Base-by-base conservation (phyloP, 306 rosid species). In the Parietaria judaica region DNA sequence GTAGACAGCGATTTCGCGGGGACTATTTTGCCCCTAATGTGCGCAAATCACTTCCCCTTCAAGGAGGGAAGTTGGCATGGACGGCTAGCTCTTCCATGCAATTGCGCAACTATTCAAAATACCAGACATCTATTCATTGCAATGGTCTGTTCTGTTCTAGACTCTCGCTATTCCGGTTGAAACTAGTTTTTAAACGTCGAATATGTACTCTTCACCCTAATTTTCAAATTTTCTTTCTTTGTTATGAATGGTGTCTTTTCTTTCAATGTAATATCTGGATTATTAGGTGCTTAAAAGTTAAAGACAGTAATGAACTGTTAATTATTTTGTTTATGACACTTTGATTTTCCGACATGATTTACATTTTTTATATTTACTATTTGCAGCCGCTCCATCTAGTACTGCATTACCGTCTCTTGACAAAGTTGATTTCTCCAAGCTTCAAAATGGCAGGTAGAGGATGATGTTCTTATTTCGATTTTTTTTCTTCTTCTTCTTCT, bases 121-220 rank as follows among this genome's bases (percentile, higher is more conserved):
- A 76, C 67, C 71, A 56, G 76, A 74, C 68, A 91, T 66, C 72
- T 75, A 71, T 83, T 82, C 85, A 75, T 62, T 81, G 94, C 90
- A 81, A 92, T 77, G 96, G 96, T 92, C 98, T 82, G 95, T 82
- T 91, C 98, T 82, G 95, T 82, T 91, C 95, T 88, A 77, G 88
- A 85, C 70, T 91, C 95, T 81, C 66, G 68, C 72, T 76, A 67
- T 76, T 52, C 82, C 74, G 82, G 85, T 77, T 76, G 69, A 70
- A 65, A 66, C 83, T 43, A 72, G 79, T 62, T 58, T 65, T 60
- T 23, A 58, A 73, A 17, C 76, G 64, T 69, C 69, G 71, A 53
- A 60, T 65, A 69, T 61, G 69, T 60, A 66, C 60, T 53, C 6
- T 63, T 55, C 43, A 8, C n/a, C 50, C 13, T 36, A 13, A 41